Evolutionary conservation across 768 basidiomycete genomes (phyloP), one percentile per base, ranked within the genome.

Genomic region (Xerocomus brunneocitrinus): DNA sequence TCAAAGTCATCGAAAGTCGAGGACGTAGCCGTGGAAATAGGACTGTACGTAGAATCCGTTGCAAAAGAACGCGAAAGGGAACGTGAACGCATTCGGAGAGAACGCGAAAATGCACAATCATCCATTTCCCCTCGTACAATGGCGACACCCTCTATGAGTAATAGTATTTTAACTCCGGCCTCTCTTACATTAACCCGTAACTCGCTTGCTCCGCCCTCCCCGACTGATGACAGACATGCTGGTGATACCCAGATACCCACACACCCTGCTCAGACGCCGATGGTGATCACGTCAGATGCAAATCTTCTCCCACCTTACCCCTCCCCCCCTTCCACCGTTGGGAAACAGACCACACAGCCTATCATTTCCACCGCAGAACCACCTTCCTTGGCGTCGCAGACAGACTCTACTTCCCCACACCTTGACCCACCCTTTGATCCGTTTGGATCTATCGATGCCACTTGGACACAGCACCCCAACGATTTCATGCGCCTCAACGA

Each of bases 21-120:
- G 19, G 71, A 68, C 5, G 76, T 85, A 6, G 86, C 85, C 2
- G 63, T 72, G 3, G 83, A 87, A 63, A 78, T 88, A 16, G 80
- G 82, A 30, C 73, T 74, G 2, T 91, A 88, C 60, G 86, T 92
- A 6, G 91, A 92, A 52, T 78, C 79, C 8, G 79, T 91, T 5
- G 84, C 83, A 4, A 81, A 80, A 57, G 91, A 92, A 60, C 75
- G 91, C 16, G 91, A 92, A 55, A 75, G 76, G 52, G 90, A 93
- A 66, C 76, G 88, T 6, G 89, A 91, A 58, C 76, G 87, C 27
- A 75, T 89, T 44, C 82, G 82, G 59, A 73, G 78, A 44, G 87
- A 87, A 66, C 73, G 85, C 19, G 85, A 89, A 61, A 74, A 70
- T 35, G 74, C 67, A 25, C 62, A 67, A 19, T 47, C 62, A 35